Evolutionary conservation across 768 basidiomycete species (phyloP).

Genomic region (Phanerochaete sordida): DNA sequence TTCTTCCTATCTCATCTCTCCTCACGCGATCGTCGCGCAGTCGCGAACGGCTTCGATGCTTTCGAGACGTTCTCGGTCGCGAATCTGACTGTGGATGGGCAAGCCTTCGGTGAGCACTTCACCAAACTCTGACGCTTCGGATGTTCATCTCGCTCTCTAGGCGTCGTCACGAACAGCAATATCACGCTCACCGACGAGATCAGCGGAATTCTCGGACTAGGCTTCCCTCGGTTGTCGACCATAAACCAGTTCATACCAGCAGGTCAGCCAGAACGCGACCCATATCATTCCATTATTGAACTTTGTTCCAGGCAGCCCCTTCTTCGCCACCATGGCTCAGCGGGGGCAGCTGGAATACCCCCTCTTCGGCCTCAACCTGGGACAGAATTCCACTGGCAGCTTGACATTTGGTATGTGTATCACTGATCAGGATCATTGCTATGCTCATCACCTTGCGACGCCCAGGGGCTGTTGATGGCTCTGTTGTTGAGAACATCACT

Average conservation of each 20-base stretch:
- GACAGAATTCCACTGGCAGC: constrained; percentile 54
- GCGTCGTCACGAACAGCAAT: constrained; percentile 58
- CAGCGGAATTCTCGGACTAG: constrained; percentile 73
- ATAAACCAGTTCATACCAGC: constrained; percentile 44
- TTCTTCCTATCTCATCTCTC: not conserved
- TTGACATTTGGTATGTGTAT: constrained; percentile 54
- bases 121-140: no score
- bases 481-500: constrained; percentile 57
- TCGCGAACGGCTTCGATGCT: constrained; percentile 66
- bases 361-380: constrained; percentile 68
- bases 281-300: not conserved
- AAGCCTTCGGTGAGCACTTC: constrained; percentile 58
- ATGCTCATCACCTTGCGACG: not conserved
- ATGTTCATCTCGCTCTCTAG: constrained; percentile 29
- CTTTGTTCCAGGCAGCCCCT: constrained; percentile 54
- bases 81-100: constrained; percentile 57
- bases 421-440: constrained; percentile 3
- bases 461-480: constrained; percentile 71
- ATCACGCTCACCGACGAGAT: constrained; percentile 58
- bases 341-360: constrained; percentile 69
- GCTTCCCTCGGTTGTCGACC: constrained; percentile 69
- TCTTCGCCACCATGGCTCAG: constrained; percentile 59
- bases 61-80: constrained; percentile 57
- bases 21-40: constrained; percentile 31
- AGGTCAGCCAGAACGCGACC: constrained; percentile 34